These are phyloP conservation scores for Monosporascus cannonballus DNA, from an alignment of 2,329 filamentous ascomycete genomes.

Conservation along the genomic window DNA sequence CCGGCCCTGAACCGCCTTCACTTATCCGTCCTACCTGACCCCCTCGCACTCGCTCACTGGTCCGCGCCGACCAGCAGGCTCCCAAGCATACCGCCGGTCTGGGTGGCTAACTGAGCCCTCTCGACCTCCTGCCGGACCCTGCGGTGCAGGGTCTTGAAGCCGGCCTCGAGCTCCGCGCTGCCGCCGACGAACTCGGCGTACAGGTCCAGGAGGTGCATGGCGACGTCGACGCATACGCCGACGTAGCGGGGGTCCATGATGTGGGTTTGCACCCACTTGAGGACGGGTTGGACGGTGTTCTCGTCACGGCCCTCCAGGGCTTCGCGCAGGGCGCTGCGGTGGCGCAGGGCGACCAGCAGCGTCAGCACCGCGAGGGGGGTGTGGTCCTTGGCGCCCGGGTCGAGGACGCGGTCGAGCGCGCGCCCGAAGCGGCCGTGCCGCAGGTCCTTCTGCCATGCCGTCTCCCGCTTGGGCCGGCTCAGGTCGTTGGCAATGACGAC, in stretches of 20 bases:
- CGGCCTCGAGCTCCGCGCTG: conserved; percentile 64
- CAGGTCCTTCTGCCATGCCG: conserved; percentile 74
- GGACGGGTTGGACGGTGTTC: conserved; percentile 69
- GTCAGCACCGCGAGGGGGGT: conserved; percentile 63
- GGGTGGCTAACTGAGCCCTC: conserved; percentile 73
- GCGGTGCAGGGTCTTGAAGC: conserved; percentile 62
- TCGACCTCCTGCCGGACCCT: conserved; percentile 74
- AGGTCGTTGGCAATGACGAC: conserved; percentile 77
- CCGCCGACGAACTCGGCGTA: conserved; percentile 76
- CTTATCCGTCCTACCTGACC: neutral
- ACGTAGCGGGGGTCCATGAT: conserved; percentile 80
- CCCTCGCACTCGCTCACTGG: neutral
- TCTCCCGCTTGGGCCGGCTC: conserved; percentile 39
- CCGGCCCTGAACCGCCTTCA: neutral
- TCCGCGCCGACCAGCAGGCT: conserved; percentile 48
- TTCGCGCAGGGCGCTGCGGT: conserved; percentile 76
- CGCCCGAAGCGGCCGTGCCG: conserved; percentile 70
- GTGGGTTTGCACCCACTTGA: conserved; percentile 76
- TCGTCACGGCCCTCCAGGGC: conserved; percentile 80
- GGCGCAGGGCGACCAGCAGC: conserved; percentile 74
- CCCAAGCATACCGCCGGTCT: conserved; percentile 84
- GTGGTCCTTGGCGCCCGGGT: conserved; percentile 43
- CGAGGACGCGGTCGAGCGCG: conserved; percentile 75
- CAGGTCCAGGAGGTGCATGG: conserved; percentile 75
- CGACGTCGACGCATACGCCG: conserved; percentile 74